phyloP scores from a whole-genome alignment of 331 rosid genomes.

The Rhamnella rubrinervis region DNA sequence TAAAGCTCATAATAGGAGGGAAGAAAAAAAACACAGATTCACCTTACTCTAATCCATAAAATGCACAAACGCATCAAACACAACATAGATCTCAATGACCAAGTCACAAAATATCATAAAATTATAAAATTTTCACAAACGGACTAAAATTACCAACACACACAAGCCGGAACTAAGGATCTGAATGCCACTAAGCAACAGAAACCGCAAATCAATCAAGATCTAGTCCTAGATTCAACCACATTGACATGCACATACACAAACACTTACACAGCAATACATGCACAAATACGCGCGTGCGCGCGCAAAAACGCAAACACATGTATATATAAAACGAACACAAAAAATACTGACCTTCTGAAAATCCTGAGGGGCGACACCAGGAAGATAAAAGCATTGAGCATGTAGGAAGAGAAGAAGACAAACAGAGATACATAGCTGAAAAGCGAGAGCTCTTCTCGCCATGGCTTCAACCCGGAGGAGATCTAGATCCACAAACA shows the following conservation, averaged over 20 bases:
- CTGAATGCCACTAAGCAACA: background rate
- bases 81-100: slow-evolving; percentile 34
- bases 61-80: slow-evolving; percentile 11
- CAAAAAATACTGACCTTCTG: slow-evolving; percentile 40
- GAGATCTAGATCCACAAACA: slow-evolving; percentile 35
- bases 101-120: background rate
- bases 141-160: slow-evolving; percentile 15
- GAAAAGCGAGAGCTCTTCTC: slow-evolving; percentile 54
- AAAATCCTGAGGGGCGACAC: slow-evolving; percentile 96
- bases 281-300: background rate
- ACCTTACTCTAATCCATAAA: slow-evolving; percentile 1
- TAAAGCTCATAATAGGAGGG: background rate
- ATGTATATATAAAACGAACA: background rate
- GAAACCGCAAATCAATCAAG: slow-evolving; percentile 11
- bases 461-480: slow-evolving; percentile 55
- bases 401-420: slow-evolving; percentile 41
- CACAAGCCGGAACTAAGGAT: slow-evolving; percentile 19
- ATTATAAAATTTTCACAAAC: slow-evolving; percentile 4
- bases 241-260: background rate
- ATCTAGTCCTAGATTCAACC: slow-evolving; percentile 25
- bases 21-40: background rate
- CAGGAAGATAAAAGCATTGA: slow-evolving; percentile 83
- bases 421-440: slow-evolving; percentile 56
- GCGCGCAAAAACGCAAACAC: slow-evolving; percentile 1
- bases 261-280: background rate